These are phyloP conservation scores for Saturnispora mendoncae DNA, from an alignment of 805 yeast genomes.

Conservation along the genomic window DNA sequence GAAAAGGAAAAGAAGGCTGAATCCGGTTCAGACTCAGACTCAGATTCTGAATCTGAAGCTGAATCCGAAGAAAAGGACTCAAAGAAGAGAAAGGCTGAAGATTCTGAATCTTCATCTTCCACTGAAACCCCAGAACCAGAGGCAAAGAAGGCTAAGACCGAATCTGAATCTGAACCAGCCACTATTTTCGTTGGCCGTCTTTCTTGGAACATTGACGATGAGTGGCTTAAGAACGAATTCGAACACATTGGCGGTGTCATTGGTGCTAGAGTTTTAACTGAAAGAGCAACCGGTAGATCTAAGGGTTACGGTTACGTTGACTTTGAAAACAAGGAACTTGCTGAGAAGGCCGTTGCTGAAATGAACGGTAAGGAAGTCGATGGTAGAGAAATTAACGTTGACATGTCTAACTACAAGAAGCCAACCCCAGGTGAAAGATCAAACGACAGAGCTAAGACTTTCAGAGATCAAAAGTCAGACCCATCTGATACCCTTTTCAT, in stretches of 20 bases:
- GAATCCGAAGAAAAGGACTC: conserved; percentile 13
- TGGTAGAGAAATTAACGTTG: conserved; percentile 93
- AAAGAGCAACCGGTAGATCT: conserved; percentile 75
- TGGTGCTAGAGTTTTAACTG: conserved; percentile 87
- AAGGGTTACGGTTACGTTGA: conserved; percentile 98
- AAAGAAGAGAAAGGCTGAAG: conserved; percentile 8
- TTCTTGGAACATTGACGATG: conserved; percentile 96
- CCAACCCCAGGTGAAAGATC: conserved; percentile 41
- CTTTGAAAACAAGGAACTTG: conserved; percentile 65
- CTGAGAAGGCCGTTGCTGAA: conserved; percentile 78
- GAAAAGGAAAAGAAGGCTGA: conserved; percentile 26
- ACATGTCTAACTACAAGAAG: conserved; percentile 75
- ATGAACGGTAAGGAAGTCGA: conserved; percentile 92
- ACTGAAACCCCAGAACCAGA: conserved; percentile 29
- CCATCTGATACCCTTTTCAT: conserved; percentile 95
- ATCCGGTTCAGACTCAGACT: conserved; percentile 20
- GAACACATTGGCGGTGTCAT: conserved; percentile 73
- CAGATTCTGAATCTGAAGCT: neutral
- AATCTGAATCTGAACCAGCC: conserved; percentile 53
- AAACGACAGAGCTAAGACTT: conserved; percentile 76
- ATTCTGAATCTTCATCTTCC: conserved; percentile 17
- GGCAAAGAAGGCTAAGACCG: conserved; percentile 41
- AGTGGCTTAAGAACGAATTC: conserved; percentile 84
- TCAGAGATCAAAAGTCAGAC: conserved; percentile 81
- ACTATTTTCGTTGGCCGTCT: conserved; percentile 95